phyloP scores from a whole-genome alignment of 441 rosid genomes.

The Syzygium malaccense region DNA sequence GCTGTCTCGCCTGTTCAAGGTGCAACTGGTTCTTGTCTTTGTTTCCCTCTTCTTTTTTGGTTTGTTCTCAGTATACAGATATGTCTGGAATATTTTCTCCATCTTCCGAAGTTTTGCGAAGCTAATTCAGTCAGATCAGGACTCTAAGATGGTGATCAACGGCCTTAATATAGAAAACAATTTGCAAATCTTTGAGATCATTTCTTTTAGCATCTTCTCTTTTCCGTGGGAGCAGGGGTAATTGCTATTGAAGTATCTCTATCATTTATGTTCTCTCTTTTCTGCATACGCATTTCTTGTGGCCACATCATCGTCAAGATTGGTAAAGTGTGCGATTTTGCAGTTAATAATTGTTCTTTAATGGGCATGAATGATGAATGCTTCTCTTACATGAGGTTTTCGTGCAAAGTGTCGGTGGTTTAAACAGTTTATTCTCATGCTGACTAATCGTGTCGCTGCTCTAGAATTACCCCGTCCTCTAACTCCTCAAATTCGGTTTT shows the following conservation, averaged over 20 bases:
- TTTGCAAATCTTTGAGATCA: background rate
- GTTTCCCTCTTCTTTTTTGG: background rate
- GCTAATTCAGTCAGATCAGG: background rate
- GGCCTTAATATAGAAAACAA: background rate
- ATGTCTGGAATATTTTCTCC: background rate
- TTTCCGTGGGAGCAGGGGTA: background rate
- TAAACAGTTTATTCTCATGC: background rate
- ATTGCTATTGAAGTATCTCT: background rate
- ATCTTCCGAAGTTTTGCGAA: background rate
- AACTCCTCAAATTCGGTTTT: background rate
- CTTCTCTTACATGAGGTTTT: background rate
- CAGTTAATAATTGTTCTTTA: background rate
- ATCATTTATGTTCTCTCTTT: background rate
- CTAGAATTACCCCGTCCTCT: background rate
- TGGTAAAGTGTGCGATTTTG: background rate
- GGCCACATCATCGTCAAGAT: background rate
- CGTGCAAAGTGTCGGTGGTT: background rate
- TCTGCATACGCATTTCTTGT: background rate
- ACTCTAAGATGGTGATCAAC: background rate
- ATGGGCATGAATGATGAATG: background rate
- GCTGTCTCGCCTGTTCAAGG: background rate
- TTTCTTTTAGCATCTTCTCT: background rate
- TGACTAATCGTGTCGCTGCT: background rate
- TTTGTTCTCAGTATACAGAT: background rate
- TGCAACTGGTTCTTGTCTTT: background rate